Conservation (phyloP, 1,284 basidiomycete genomes). For the Ganoderma lingzhi region DNA sequence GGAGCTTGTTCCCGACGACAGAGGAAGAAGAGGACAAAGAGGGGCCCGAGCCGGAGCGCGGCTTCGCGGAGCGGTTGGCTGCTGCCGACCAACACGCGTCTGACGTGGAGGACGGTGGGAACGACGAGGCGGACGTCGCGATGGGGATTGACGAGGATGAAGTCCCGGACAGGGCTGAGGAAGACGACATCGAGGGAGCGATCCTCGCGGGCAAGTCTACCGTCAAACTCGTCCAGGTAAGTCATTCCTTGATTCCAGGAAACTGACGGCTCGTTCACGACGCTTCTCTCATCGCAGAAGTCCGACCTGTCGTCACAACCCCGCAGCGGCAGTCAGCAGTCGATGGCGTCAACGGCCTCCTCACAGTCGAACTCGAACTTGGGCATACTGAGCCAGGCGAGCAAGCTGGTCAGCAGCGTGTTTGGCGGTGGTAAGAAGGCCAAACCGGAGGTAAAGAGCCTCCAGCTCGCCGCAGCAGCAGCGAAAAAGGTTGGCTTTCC, state of each 20-base stretch:
- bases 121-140: conserved; percentile 40
- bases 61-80: conserved; percentile 25
- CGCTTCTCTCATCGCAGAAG: conserved; percentile 18
- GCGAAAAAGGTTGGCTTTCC: conserved; percentile 78
- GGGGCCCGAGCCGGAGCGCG: conserved; percentile 15
- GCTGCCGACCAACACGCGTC: conserved; percentile 24
- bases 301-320: conserved; percentile 20
- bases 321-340: conserved; percentile 59
- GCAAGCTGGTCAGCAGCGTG: conserved; percentile 69
- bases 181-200: conserved; percentile 52
- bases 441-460: conserved; percentile 81
- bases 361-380: conserved; percentile 58
- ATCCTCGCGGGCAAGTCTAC: conserved; percentile 48
- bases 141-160: conserved; percentile 46
- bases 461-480: conserved; percentile 82
- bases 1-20: conserved; percentile 31
- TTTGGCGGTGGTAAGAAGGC: conserved; percentile 75
- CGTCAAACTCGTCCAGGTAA: conserved; percentile 54
- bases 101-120: conserved; percentile 27
- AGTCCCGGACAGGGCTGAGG: conserved; percentile 38
- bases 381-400: conserved; percentile 73
- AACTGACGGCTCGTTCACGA: not conserved
- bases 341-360: conserved; percentile 55
- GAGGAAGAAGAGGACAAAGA: conserved; percentile 30
- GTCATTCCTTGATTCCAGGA: conserved; percentile 31